phyloP scores from a whole-genome alignment of 2,329 filamentous ascomycete species.

The Phaeosphaeria sp. region DNA sequence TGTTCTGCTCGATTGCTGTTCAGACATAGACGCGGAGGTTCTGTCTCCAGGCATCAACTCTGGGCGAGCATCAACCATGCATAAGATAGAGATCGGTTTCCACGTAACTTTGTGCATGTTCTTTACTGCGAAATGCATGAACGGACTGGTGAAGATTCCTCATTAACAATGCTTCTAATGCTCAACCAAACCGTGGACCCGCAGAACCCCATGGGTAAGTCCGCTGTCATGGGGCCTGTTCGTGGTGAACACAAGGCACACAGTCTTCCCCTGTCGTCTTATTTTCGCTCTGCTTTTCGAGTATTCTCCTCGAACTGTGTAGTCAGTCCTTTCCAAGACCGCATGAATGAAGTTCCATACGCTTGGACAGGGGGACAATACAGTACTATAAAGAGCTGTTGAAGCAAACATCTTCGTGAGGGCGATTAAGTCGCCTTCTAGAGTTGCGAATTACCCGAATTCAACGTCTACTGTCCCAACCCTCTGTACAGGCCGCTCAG shows the following conservation, averaged over 20 bases:
- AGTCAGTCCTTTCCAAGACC: no score
- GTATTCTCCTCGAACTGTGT: no score
- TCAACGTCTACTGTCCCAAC: not conserved
- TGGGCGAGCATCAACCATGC: not conserved
- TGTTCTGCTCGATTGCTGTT: not conserved
- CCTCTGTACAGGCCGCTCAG: slow-evolving; percentile 3
- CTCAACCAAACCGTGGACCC: not conserved
- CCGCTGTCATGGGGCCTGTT: not conserved
- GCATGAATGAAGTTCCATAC: no score
- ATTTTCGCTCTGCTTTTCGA: not conserved
- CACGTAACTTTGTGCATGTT: not conserved
- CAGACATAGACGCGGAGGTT: not conserved
- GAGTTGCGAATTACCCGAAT: not conserved
- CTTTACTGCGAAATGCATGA: not conserved
- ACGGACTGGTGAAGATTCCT: not conserved
- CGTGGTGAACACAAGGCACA: not conserved
- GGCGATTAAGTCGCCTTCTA: not conserved
- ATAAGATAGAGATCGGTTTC: not conserved
- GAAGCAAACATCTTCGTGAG: no score
- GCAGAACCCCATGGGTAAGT: not conserved
- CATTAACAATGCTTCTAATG: not conserved
- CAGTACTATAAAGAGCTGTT: no score
- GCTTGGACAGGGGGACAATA: no score
- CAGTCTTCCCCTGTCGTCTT: not conserved
- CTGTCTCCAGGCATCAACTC: not conserved